Base-by-base conservation (phyloP, 2,329 filamentous ascomycete species). In the Clonostachys rosea region DNA sequence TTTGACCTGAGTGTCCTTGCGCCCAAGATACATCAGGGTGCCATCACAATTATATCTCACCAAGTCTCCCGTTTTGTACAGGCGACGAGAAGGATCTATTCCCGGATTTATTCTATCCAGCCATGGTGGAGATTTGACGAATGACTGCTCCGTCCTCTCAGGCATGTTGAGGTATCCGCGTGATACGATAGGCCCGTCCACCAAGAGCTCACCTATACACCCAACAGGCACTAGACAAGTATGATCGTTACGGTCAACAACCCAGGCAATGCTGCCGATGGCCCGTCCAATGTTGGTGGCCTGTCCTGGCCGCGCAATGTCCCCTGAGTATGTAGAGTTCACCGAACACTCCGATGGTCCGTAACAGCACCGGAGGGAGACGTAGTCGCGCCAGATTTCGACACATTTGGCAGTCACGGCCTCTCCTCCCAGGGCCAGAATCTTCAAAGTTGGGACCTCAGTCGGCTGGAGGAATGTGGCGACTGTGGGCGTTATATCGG, bases 161-260 rank as follows among this genome's bases (percentile, higher is more conserved):
- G 60, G 39, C 5, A 61, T 54, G 45, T 75, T 71, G 14, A 77
- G 57, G 47, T 80, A 81, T 33, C 74, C 74, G 34, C 67, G 59
- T 17, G 71, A 73, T 10, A 81, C 67, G 2, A 69, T 67, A 2
- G 74, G 75, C 1, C 71, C 69, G 40, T 66, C 65, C 34, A 73
- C 51, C 5, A 67, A 52, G 71, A 72, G 54, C 57, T 84, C 17
- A 74, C 78, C 12, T 73, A 54, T 35, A 8, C 45, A 50, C 2
- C 62, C 62, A 3, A 60, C 43, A 0, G 61, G 57, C 1, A 54
- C 42, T 1, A 64, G 50, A 4, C 36, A 13, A 34, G 58, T n/a
- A 40, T 51, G 43, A 34, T 62, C 49, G 7, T 55, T 43, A 2
- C 52, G 44, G 6, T 61, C 54, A 3, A 57, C 54, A 34, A 64